Base-by-base conservation (phyloP, 371 early-diverging fungal genomes). In the Mortierella sp. region DNA sequence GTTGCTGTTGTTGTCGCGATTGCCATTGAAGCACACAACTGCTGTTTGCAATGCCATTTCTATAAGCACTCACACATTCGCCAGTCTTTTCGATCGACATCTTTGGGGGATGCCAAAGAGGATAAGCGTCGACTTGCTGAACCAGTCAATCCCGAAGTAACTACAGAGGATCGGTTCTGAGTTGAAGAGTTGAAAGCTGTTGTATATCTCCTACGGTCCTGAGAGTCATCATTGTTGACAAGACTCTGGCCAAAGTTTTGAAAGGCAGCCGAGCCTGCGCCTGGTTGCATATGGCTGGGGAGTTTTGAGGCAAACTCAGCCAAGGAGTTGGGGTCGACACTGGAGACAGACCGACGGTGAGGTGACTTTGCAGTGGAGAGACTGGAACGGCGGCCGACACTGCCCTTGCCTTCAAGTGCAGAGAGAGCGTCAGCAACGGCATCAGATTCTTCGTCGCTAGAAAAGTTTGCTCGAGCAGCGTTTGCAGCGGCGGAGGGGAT, bases 251-350 rank as follows among this genome's bases (percentile, higher is more conserved):
- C 75, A 65, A 74, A 69, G 61, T 74, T 74, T 43, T 74, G 75
- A 32, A 74, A 74, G 24, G 75, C 75, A 11, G 80, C 75, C 3
- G 80, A 70, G n/a, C 75, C 67, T n/a, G 72, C 47, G 26, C 66
- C 73, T 8, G 68, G 71, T 43, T 74, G 70, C 70, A 80, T 80
- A 52, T 80, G 81, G 35, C 66, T 69, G n/a, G 81, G 81, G 9
- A 80, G 64, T n/a, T 68, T 64, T 24, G 81, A 51, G 2, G 81
- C 81, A 66, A 80, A 80, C 60, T 80, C 81, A 8, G 81, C 81
- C 32, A 80, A 49, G 5, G 76, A 72, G 40, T 62, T 66, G 11
- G 72, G 70, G n/a, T 80, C 75, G n/a, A 75, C 76, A 49, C 62
- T 69, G 11, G 81, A 72, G 30, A 71, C 58, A 5, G 75, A 74